phyloP scores from a whole-genome alignment of 1,284 basidiomycete species.

The Coniferiporia weirii region DNA sequence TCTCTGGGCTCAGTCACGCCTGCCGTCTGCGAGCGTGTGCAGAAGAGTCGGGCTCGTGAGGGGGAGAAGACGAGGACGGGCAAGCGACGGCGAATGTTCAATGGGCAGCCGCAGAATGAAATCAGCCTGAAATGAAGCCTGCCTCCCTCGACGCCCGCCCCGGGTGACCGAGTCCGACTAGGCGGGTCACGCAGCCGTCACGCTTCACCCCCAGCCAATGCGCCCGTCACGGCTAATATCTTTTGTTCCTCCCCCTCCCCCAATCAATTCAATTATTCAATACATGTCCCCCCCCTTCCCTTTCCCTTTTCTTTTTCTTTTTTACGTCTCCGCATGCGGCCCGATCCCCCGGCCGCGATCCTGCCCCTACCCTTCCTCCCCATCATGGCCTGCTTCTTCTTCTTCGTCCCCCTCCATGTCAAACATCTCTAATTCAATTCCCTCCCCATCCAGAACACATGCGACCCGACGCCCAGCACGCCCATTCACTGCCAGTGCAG shows the following conservation, averaged over 20 bases:
- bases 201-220: neutral
- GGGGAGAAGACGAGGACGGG: neutral
- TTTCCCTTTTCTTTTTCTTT: conserved; percentile 13
- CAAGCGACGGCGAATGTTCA: neutral
- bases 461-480: conserved; percentile 65
- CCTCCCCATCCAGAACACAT: conserved; percentile 61
- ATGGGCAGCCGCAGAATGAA: neutral
- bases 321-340: neutral
- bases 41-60: neutral
- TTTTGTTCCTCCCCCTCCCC: neutral
- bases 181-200: neutral
- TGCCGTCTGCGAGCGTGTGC: neutral
- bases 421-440: conserved; percentile 60
- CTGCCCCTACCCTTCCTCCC: conserved; percentile 31
- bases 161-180: neutral
- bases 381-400: conserved; percentile 49
- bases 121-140: neutral
- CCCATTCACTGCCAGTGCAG: conserved; percentile 68
- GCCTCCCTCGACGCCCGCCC: neutral
- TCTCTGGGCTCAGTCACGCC: neutral
- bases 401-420: conserved; percentile 68
- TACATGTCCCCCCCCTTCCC: neutral
- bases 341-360: conserved; percentile 30
- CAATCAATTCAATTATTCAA: neutral
- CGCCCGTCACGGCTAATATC: neutral